A percentile compares a stretch with the other conserved stretches of the same genome.
phyloP scores from a whole-genome alignment of 164 flowering plant genomes.

The Berberis thunbergii region DNA sequence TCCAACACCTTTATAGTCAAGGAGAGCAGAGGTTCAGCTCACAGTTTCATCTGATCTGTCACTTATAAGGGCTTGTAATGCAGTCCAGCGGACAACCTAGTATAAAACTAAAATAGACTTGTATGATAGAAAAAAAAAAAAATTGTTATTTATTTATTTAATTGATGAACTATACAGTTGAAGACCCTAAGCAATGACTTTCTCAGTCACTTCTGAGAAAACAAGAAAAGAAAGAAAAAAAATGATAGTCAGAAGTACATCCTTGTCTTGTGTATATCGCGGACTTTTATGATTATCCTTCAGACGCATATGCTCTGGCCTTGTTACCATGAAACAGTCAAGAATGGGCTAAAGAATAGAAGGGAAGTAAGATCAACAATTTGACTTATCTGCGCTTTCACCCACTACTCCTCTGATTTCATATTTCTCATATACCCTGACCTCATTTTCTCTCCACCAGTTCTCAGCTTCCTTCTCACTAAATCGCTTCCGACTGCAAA shows the following conservation, averaged over 20 bases:
- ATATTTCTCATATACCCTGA: slow-evolving; percentile 36
- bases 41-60: too few species aligned
- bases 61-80: too few species aligned
- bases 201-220: too few species aligned
- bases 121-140: neutral
- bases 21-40: too few species aligned
- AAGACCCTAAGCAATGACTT: neutral
- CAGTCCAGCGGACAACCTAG: neutral
- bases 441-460: slow-evolving; percentile 68
- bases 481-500: slow-evolving; percentile 48
- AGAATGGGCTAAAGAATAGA: neutral
- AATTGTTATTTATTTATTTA: neutral
- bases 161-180: neutral
- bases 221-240: too few species aligned
- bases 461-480: slow-evolving; percentile 47
- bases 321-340: neutral
- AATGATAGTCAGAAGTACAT: too few species aligned
- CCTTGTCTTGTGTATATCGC: too few species aligned
- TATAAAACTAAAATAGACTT: neutral
- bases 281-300: too few species aligned
- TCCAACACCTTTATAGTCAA: too few species aligned
- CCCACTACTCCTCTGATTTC: slow-evolving; percentile 25
- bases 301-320: neutral
- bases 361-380: slow-evolving; percentile 1
- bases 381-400: slow-evolving; percentile 14